These are phyloP conservation scores for Nepenthes mirabilis DNA, from an alignment of 148 eudicot genomes.

Conservation along the genomic window DNA sequence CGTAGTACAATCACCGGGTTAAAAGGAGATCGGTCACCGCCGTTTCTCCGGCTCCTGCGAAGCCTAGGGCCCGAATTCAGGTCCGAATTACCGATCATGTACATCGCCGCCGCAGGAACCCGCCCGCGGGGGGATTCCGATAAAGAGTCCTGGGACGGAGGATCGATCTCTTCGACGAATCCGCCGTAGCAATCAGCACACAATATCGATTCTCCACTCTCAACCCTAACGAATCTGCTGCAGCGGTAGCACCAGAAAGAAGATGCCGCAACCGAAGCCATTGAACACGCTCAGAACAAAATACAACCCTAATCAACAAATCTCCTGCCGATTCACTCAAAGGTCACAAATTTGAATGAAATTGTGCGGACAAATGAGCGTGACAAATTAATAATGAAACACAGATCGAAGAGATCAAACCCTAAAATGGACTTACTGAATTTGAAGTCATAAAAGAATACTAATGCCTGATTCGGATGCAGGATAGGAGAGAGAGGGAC, in stretches of 20 bases:
- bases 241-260: slow-evolving; percentile 95
- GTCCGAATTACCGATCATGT: slow-evolving; percentile 29
- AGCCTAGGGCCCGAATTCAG: slow-evolving; percentile 23
- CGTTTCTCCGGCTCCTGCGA: slow-evolving; percentile 39
- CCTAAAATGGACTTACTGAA: too few species aligned
- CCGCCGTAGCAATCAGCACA: slow-evolving; percentile 85
- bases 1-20: slow-evolving; percentile 91
- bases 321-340: too few species aligned
- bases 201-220: slow-evolving; percentile 18
- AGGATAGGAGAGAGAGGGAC: too few species aligned
- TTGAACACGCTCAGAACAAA: background rate
- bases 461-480: too few species aligned
- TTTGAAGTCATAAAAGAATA: too few species aligned
- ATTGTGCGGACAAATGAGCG: too few species aligned
- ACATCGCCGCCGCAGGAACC: slow-evolving; percentile 48
- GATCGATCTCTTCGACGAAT: slow-evolving; percentile 57
- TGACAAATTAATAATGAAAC: too few species aligned
- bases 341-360: too few species aligned
- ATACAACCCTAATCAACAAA: too few species aligned
- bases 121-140: slow-evolving; percentile 43
- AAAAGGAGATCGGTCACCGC: slow-evolving; percentile 73
- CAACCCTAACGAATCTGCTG: slow-evolving; percentile 57
- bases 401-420: too few species aligned
- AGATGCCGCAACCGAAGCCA: slow-evolving; percentile 21
- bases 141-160: slow-evolving; percentile 12